Evolutionary conservation across 352 stramenopile species (phyloP).

Genomic region (Globisporangium acanthophoron): DNA sequence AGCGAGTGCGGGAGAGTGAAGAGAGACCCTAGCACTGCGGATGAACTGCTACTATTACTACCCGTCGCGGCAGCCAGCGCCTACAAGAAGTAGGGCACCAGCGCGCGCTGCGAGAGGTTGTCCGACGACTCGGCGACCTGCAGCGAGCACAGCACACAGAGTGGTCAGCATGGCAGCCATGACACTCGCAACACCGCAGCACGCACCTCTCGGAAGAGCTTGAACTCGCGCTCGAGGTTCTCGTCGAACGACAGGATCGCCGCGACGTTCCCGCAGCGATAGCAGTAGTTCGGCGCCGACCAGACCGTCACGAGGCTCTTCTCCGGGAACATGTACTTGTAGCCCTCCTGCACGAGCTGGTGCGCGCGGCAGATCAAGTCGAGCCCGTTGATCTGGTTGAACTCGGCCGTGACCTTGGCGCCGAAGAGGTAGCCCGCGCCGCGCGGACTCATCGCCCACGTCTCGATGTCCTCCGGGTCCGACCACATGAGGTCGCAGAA

Average conservation of each 20-base stretch:
- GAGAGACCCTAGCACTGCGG: background rate
- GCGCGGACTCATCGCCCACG: slow-evolving; percentile 86
- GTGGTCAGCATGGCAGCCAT: background rate
- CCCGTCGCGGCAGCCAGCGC: background rate
- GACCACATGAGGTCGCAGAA: slow-evolving; percentile 99
- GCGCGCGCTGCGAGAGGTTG: slow-evolving; percentile 63
- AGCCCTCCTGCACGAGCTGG: slow-evolving; percentile 88
- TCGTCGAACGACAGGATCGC: slow-evolving; percentile 81
- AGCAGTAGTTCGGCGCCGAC: slow-evolving; percentile 85
- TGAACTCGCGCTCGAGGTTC: slow-evolving; percentile 84
- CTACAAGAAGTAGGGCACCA: slow-evolving; percentile 88
- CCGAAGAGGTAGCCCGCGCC: slow-evolving; percentile 87
- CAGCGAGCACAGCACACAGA: background rate
- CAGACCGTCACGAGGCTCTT: slow-evolving; percentile 81
- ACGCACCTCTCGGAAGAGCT: slow-evolving; percentile 81
- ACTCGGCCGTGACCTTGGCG: slow-evolving; percentile 82
- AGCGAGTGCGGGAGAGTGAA: background rate
- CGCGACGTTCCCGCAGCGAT: slow-evolving; percentile 81
- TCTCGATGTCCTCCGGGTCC: slow-evolving; percentile 94
- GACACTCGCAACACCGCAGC: slow-evolving; percentile 4
- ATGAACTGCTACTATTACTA: slow-evolving; percentile 1
- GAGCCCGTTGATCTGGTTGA: slow-evolving; percentile 90
- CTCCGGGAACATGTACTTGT: slow-evolving; percentile 90
- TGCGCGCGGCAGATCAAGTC: slow-evolving; percentile 87
- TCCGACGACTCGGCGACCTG: slow-evolving; percentile 82